phyloP scores from a whole-genome alignment of 805 yeast genomes.

The Nadsonia fulvescens region DNA sequence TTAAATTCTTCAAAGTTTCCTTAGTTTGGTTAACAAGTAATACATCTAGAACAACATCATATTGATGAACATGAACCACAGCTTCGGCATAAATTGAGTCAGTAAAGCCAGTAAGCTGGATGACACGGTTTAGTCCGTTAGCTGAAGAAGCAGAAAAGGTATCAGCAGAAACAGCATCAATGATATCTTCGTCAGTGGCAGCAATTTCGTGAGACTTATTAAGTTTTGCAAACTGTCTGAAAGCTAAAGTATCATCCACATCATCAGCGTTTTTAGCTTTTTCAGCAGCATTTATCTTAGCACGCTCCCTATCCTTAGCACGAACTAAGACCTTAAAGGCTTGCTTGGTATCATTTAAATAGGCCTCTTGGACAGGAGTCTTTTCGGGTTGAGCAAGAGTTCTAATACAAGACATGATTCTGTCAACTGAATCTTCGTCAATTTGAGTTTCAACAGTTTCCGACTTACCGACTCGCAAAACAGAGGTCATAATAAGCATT shows the following conservation, averaged over 20 bases:
- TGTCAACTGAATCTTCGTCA: slow-evolving; percentile 94
- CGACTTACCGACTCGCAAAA: slow-evolving; percentile 74
- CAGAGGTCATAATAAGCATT: slow-evolving; percentile 76
- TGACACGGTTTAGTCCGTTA: slow-evolving; percentile 72
- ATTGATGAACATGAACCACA: slow-evolving; percentile 87
- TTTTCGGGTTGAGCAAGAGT: slow-evolving; percentile 47
- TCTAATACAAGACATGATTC: slow-evolving; percentile 75
- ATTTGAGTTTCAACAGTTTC: slow-evolving; percentile 50
- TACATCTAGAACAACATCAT: slow-evolving; percentile 87
- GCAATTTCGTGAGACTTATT: slow-evolving; percentile 26
- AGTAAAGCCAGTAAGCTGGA: slow-evolving; percentile 92
- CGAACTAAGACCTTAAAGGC: slow-evolving; percentile 64
- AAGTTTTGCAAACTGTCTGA: slow-evolving; percentile 55
- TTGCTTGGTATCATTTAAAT: slow-evolving; percentile 70
- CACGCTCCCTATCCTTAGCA: slow-evolving; percentile 38
- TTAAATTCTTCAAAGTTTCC: slow-evolving; percentile 69
- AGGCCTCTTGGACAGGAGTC: slow-evolving; percentile 38
- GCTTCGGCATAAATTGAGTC: slow-evolving; percentile 98
- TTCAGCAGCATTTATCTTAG: slow-evolving; percentile 36
- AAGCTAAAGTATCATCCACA: slow-evolving; percentile 59
- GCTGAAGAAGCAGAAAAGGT: slow-evolving; percentile 28
- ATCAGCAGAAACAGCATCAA: slow-evolving; percentile 32
- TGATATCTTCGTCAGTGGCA: slow-evolving; percentile 35
- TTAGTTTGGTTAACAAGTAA: slow-evolving; percentile 84
- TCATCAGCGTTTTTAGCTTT: slow-evolving; percentile 49